Conservation (phyloP, 495 filamentous ascomycete species). For the Aspergillus steynii region DNA sequence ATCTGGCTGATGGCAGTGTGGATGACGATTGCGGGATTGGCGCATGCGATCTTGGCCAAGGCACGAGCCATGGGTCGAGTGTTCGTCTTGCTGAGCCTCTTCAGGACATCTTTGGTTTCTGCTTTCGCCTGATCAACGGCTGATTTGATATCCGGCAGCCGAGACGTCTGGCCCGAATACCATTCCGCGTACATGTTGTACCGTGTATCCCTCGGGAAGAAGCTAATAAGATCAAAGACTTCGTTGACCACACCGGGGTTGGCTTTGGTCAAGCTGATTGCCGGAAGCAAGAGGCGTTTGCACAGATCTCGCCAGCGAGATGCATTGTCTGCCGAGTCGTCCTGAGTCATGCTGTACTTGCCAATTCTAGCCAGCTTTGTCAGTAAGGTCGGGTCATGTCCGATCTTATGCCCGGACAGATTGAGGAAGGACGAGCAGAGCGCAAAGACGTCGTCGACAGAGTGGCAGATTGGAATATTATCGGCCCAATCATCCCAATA, state of each 20-base stretch:
- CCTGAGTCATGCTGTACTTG: constrained; percentile 65
- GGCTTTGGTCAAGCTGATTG: constrained; percentile 75
- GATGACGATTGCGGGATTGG: constrained; percentile 90
- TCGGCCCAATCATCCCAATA: constrained; percentile 99
- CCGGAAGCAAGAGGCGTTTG: constrained; percentile 78
- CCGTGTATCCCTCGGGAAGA: constrained; percentile 71
- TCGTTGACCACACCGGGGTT: constrained; percentile 85
- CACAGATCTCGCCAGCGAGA: constrained; percentile 78
- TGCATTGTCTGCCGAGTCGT: constrained; percentile 66
- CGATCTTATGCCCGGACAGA: constrained; percentile 81
- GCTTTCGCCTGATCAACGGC: constrained; percentile 74
- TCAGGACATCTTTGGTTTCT: constrained; percentile 80
- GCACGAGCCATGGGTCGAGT: constrained; percentile 79
- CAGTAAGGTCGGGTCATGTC: constrained; percentile 75
- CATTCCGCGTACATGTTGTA: constrained; percentile 94
- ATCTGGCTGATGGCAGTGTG: constrained; percentile 82
- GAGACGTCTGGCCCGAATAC: constrained; percentile 74
- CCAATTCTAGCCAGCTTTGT: constrained; percentile 82
- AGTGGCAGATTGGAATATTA: constrained; percentile 87
- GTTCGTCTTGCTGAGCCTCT: constrained; percentile 82
- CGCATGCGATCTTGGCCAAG: constrained; percentile 82
- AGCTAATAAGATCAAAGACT: constrained; percentile 76
- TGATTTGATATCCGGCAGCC: constrained; percentile 71
- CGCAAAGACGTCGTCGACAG: constrained; percentile 83
- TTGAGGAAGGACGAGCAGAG: constrained; percentile 85